Evolutionary conservation across 2,329 filamentous ascomycete genomes (phyloP), one percentile per base, ranked within the genome.

Genomic region (Hymenoscyphus infarciens): DNA sequence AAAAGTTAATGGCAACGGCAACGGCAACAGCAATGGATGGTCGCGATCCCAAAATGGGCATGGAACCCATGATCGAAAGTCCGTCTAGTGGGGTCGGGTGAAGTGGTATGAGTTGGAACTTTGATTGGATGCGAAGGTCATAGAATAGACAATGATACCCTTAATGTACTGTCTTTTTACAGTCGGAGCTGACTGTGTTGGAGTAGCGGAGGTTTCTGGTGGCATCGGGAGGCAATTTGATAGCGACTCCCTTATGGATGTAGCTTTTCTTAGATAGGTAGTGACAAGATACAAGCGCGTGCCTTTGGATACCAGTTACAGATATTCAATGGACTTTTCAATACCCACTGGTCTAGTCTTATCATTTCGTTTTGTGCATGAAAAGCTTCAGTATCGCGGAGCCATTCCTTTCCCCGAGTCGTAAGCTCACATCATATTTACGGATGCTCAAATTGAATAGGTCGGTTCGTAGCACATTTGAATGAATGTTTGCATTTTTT

Each of bases 1-100:
- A n/a, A 35, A 57, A 33, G 25, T 29, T 3, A 56, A 49, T n/a
- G 42, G 42, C 22, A 38, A 56, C 22, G 53, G 57, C 19, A 69
- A 68, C 53, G 55, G 60, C 10, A 45, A 61, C 31, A 16, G 45
- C 10, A 65, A 68, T 56, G 65, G 65, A 13, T n/a, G 53, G 42
- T 25, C 45, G 5, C 49, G 49, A n/a, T 16, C 27, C 5, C 35
- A 64, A n/a, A 55, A 60, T 7, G 67, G 42, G n/a, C 42, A 67
- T 35, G 45, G 55, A n/a, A 52, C 56, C 5, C 65, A 69, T 27
- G 63, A 67, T n/a, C 64, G 67, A 62, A 72, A 72, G 54, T 68
- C 65, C 13, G 63, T 70, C 38, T 68, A 62, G 59, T 56, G 15
- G 3, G 5, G 11, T 55, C 54, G 7, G 27, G 38, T 57, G 19